Evolutionary conservation across 1,139 yeast species (phyloP), one percentile per base, ranked within the genome.

Genomic region (Pneumocystis jirovecii): DNA sequence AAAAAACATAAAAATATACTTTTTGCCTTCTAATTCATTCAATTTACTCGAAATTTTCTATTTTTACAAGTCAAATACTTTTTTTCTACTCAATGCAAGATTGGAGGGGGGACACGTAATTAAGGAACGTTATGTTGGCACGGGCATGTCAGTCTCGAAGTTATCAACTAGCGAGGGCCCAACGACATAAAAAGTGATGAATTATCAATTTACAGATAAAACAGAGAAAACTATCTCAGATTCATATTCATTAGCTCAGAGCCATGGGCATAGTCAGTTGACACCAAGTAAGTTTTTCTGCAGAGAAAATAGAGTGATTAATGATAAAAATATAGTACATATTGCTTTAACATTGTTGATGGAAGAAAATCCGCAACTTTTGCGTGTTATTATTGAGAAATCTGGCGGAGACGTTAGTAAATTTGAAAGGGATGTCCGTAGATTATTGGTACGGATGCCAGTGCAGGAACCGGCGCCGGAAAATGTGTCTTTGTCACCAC

Each of bases 301-400:
- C 31, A 1, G 4, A 29, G 21, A 25, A 50, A 50, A 50, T 25
- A 25, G n/a, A 6, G 34, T 12, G 29, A 50, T 17, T 50, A 31
- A 50, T 8, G 10, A 12, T 12, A 12, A 34, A 29, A 25, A 19
- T 50, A 3, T 21, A 31, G 76, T 91, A 68, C 99, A 93, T 76
- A 77, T 93, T 68, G 79, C 93, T 70, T 97, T 96, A 25, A 97
- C 97, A 21, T 87, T 93, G 86, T 86, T 89, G 39, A 83, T 81
- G 42, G 86, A 82, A 66, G 95, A 87, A 70, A 78, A 87, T 2
- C 81, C 85, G 6, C 78, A 83, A 57, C 93, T 90, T 75, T 78
- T 93, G 68, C 87, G 89, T 74, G 87, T 96, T n/a, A 79, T 93
- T 65, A 78, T 89, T 40, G 95, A 90, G 72, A 88, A 86, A 74